Conservation (phyloP, 164 flowering plant genomes). For the Platanus orientalis region DNA sequence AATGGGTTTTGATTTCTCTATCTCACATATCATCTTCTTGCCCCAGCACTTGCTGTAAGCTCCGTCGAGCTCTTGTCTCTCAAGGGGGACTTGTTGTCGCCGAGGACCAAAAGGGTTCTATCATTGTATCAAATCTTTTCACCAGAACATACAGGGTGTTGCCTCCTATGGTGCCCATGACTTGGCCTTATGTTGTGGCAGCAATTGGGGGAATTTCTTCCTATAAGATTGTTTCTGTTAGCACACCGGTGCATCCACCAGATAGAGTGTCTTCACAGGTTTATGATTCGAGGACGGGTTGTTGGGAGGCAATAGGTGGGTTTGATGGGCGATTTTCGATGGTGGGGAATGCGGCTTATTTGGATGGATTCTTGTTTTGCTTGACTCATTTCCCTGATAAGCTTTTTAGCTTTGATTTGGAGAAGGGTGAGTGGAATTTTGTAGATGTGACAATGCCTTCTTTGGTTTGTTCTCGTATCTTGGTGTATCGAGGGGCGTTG, state of each 20-base stretch:
- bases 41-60: constrained; percentile 15
- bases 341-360: constrained; percentile 14
- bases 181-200: constrained; percentile 9
- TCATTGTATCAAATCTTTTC: constrained; percentile 12
- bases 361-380: constrained; percentile 18
- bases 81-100: constrained; percentile 17
- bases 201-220: constrained; percentile 3
- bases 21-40: constrained; percentile 11
- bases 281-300: constrained; percentile 11
- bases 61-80: constrained; percentile 8
- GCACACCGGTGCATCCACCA: neutral
- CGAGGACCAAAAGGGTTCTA: constrained; percentile 11
- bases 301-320: constrained; percentile 14
- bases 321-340: constrained; percentile 15
- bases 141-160: constrained; percentile 5
- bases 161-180: constrained; percentile 16
- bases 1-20: constrained; percentile 17
- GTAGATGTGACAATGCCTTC: constrained; percentile 7
- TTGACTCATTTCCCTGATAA: constrained; percentile 16
- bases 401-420: constrained; percentile 13
- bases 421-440: constrained; percentile 8
- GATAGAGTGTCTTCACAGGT: constrained; percentile 16
- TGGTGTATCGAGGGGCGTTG: constrained; percentile 6
- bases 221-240: constrained; percentile 12
- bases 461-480: constrained; percentile 9